These are phyloP conservation scores for Fusarium oxysporum DNA, from an alignment of 2,329 filamentous ascomycete genomes.

Conservation along the genomic window DNA sequence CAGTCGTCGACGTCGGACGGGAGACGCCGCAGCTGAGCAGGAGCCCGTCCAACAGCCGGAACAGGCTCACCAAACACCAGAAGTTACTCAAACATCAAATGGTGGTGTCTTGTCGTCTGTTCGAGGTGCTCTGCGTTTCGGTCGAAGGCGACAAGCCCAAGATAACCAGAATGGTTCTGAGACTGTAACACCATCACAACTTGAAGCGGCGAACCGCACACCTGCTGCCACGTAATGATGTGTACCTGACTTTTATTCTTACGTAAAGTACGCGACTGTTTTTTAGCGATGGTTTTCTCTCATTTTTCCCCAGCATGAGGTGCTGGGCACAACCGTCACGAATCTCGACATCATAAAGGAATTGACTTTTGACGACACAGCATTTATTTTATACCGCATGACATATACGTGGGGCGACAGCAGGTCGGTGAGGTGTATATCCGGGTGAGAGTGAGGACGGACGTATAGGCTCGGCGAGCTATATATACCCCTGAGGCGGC, in stretches of 20 bases:
- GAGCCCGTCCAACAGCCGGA: slow-evolving; percentile 20
- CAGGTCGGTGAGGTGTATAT: slow-evolving; percentile 13
- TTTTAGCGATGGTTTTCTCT: slow-evolving; percentile 49
- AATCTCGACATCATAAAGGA: slow-evolving; percentile 42
- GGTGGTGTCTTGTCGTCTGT: slow-evolving; percentile 49
- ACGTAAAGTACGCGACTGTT: slow-evolving; percentile 40
- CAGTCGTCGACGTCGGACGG: slow-evolving; percentile 24
- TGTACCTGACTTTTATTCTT: slow-evolving; percentile 20
- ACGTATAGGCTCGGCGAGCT: slow-evolving; percentile 34
- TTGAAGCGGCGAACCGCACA: slow-evolving; percentile 57
- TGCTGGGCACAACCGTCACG: slow-evolving; percentile 44
- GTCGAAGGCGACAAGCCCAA: slow-evolving; percentile 44
- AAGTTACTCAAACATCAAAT: slow-evolving; percentile 23
- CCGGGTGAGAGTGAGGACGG: slow-evolving; percentile 18
- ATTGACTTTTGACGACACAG: slow-evolving; percentile 45
- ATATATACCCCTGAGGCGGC: slow-evolving; percentile 37
- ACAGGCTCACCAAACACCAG: slow-evolving; percentile 17
- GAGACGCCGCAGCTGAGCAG: slow-evolving; percentile 21
- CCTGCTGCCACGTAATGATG: slow-evolving; percentile 29
- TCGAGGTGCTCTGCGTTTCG: slow-evolving; percentile 50
- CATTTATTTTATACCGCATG: slow-evolving; percentile 42
- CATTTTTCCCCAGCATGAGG: slow-evolving; percentile 35
- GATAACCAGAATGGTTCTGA: slow-evolving; percentile 25
- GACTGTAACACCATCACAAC: slow-evolving; percentile 58
- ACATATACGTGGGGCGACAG: slow-evolving; percentile 31